Evolutionary conservation across 2,329 filamentous ascomycete genomes (phyloP).

Genomic region (Colletotrichum tropicicola): DNA sequence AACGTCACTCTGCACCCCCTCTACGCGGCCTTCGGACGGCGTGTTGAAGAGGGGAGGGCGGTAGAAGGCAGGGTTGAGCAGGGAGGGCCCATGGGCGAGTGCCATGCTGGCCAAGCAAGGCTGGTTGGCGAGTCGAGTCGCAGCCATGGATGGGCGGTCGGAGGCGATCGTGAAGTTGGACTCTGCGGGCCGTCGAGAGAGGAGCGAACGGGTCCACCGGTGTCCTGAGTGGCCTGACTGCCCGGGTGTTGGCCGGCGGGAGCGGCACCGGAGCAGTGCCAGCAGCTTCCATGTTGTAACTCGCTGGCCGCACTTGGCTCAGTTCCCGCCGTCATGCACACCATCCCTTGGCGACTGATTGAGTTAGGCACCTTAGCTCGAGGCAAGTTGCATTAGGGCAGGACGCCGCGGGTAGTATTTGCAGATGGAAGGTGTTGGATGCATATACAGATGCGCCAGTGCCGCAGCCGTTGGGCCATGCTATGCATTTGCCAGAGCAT

Average conservation of each 20-base stretch:
- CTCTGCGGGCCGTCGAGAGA: constrained; percentile 11
- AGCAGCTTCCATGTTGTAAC: too few relatives aligned
- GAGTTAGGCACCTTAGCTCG: too few relatives aligned
- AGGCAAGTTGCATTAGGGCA: constrained; percentile 13
- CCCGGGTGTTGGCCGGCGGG: not conserved
- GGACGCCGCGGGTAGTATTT: too few relatives aligned
- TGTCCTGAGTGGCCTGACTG: not conserved
- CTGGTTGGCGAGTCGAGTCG: not conserved
- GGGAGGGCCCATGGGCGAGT: constrained; percentile 8
- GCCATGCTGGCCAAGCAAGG: constrained; percentile 23
- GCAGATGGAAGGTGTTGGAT: not conserved
- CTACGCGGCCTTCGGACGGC: constrained; percentile 6
- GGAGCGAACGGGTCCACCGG: not conserved
- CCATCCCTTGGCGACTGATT: not conserved
- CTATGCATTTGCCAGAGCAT: too few relatives aligned
- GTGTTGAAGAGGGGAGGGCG: not conserved
- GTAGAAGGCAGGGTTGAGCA: constrained; percentile 1
- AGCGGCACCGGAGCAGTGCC: too few relatives aligned
- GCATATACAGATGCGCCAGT: constrained; percentile 3
- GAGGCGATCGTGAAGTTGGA: not conserved
- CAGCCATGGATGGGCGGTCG: constrained; percentile 8
- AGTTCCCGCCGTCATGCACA: constrained; percentile 16
- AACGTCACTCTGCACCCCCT: constrained; percentile 1
- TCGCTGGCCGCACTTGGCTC: too few relatives aligned
- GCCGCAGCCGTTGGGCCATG: not conserved